Conservation (phyloP, 2,329 filamentous ascomycete genomes). For the Neurospora sp. region DNA sequence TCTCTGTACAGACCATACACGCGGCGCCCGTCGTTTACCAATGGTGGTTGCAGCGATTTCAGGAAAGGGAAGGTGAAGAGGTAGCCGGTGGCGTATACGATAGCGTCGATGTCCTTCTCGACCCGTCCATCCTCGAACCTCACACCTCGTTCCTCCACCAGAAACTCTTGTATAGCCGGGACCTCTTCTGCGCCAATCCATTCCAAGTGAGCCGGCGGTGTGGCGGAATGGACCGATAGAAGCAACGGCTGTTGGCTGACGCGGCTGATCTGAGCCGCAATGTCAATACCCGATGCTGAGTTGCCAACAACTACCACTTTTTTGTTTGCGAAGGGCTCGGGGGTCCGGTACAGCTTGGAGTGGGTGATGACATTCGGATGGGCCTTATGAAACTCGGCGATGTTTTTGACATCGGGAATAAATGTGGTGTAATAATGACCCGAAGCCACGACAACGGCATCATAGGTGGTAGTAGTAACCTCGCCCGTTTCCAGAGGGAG, state of each 20-base stretch:
- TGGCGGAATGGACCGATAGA: conserved; percentile 48
- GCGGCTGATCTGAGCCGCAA: conserved; percentile 62
- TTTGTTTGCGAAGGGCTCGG: conserved; percentile 51
- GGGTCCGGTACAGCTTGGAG: conserved; percentile 68
- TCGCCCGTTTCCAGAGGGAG: conserved; percentile 36
- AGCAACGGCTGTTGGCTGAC: conserved; percentile 52
- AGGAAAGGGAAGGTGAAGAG: conserved; percentile 76
- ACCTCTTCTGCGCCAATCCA: conserved; percentile 41
- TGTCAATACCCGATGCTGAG: conserved; percentile 74
- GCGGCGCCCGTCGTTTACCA: conserved; percentile 59
- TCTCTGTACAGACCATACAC: conserved; percentile 70
- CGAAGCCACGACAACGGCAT: conserved; percentile 65
- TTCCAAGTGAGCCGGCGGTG: conserved; percentile 32
- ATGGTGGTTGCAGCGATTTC: conserved; percentile 30
- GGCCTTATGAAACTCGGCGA: conserved; percentile 46
- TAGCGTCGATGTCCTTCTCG: conserved; percentile 59
- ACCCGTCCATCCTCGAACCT: conserved; percentile 54
- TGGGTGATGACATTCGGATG: conserved; percentile 57
- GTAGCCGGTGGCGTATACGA: conserved; percentile 86
- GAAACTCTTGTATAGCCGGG: conserved; percentile 48
- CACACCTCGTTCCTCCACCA: conserved; percentile 44
- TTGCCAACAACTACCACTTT: conserved; percentile 81
- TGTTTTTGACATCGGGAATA: conserved; percentile 52
- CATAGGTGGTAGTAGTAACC: conserved; percentile 43
- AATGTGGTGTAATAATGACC: conserved; percentile 65